Conservation (phyloP, 441 rosid species). For the Jatropha podagrica region DNA sequence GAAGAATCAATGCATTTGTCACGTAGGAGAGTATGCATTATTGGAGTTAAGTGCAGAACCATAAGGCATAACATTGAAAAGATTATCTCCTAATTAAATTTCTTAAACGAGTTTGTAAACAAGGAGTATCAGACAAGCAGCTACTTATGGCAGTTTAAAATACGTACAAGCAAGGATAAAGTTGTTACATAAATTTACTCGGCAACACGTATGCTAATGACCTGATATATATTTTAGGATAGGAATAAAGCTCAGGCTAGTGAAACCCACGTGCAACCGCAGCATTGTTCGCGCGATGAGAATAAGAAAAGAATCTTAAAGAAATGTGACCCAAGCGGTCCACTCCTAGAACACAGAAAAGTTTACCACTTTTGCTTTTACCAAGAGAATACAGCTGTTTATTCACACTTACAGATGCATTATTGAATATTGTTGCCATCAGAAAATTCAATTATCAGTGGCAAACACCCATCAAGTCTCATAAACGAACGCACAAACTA, state of each 20-base stretch:
- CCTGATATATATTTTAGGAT: no score
- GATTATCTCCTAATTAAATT: not conserved
- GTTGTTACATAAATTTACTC: not conserved
- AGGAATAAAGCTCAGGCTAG: no score
- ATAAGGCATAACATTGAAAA: not conserved
- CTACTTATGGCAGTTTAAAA: not conserved
- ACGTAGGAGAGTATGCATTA: no score
- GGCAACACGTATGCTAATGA: no score
- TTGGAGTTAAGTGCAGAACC: not conserved
- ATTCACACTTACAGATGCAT: not conserved
- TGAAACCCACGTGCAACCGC: not conserved
- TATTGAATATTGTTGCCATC: no score
- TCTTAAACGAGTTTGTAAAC: not conserved
- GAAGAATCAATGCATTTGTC: no score
- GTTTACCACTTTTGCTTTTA: not conserved
- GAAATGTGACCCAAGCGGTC: not conserved
- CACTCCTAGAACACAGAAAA: not conserved
- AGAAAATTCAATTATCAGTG: no score
- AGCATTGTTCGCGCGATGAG: no score
- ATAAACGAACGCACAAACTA: no score
- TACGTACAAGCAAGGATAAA: not conserved
- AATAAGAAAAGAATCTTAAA: slow-evolving; percentile 5
- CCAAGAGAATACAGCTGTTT: not conserved
- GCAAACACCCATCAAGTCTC: no score
- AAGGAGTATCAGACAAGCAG: not conserved